These are phyloP conservation scores for Ceratocystis cubensis DNA, from an alignment of 2,329 filamentous ascomycete species.

Conservation along the genomic window DNA sequence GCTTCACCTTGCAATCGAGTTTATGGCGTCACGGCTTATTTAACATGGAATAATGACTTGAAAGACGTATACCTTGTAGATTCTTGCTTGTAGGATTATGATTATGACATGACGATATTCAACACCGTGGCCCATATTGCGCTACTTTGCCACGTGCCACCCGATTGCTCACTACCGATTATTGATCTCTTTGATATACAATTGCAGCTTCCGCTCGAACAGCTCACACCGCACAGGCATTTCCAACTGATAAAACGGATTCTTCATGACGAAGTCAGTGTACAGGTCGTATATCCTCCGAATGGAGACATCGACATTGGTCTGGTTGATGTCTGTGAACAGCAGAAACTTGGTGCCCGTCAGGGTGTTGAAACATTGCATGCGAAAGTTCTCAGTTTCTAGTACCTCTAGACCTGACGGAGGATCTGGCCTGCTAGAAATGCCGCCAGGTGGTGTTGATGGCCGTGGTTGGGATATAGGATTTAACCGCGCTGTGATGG, in stretches of 20 bases:
- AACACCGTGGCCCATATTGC: not conserved
- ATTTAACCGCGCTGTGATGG: slow-evolving; percentile 52
- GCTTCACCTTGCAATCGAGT: slow-evolving; percentile 13
- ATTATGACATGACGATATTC: not conserved
- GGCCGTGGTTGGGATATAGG: slow-evolving; percentile 33
- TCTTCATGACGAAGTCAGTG: slow-evolving; percentile 97
- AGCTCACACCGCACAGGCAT: slow-evolving; percentile 95
- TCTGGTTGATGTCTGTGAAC: slow-evolving; percentile 81
- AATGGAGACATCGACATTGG: slow-evolving; percentile 74
- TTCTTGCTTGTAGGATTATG: not conserved
- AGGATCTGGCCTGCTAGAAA: slow-evolving; percentile 44
- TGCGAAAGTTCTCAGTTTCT: slow-evolving; percentile 83
- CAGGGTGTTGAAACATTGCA: slow-evolving; percentile 91
- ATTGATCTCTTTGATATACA: slow-evolving; percentile 64
- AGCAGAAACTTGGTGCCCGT: slow-evolving; percentile 93
- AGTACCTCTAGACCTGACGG: slow-evolving; percentile 79
- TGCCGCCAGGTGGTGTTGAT: slow-evolving; percentile 19
- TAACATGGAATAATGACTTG: not conserved
- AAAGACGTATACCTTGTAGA: not conserved
- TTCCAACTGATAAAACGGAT: slow-evolving; percentile 94
- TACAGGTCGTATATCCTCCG: slow-evolving; percentile 87
- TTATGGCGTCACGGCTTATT: slow-evolving; percentile 16
- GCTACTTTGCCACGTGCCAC: not conserved
- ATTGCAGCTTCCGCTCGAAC: slow-evolving; percentile 75
- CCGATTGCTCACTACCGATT: slow-evolving; percentile 31